Conservation (phyloP, 164 flowering plant genomes). For the Vitis labrusca region DNA sequence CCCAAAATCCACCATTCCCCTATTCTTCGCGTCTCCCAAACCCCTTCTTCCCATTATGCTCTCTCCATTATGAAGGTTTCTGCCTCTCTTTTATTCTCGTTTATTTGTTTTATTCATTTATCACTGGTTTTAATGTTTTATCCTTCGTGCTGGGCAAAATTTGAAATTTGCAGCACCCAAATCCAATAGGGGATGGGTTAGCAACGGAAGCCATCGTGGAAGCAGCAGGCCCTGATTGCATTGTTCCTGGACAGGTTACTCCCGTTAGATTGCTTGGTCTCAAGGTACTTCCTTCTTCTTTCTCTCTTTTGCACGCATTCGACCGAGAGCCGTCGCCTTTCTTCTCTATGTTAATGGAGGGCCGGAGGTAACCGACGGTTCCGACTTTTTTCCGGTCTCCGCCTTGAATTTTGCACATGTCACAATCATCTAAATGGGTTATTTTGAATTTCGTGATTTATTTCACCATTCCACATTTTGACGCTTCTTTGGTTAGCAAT, state of each 20-base stretch:
- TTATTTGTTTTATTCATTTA: not conserved
- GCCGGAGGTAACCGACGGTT: too few relatives aligned
- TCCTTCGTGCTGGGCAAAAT: not conserved
- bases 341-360: not conserved
- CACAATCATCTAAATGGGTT: too few relatives aligned
- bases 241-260: slow-evolving; percentile 70
- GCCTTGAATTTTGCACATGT: too few relatives aligned
- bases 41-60: slow-evolving; percentile 56
- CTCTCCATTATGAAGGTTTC: slow-evolving; percentile 72
- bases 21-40: slow-evolving; percentile 54
- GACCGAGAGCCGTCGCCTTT: not conserved
- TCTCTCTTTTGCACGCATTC: not conserved
- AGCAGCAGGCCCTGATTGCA: slow-evolving; percentile 89
- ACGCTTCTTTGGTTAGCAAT: too few relatives aligned
- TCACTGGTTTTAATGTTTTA: not conserved
- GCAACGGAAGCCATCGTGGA: slow-evolving; percentile 71
- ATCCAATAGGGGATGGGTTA: slow-evolving; percentile 75
- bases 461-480: too few relatives aligned
- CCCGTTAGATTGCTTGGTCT: slow-evolving; percentile 75
- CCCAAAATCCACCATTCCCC: slow-evolving; percentile 87
- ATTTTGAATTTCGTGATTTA: too few relatives aligned
- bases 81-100: slow-evolving; percentile 6
- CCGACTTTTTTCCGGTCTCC: too few relatives aligned
- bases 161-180: slow-evolving; percentile 47
- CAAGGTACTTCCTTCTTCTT: slow-evolving; percentile 44